Evolutionary conservation across 345 rosid genomes (phyloP).

Genomic region (Arabidopsis arenosa): DNA sequence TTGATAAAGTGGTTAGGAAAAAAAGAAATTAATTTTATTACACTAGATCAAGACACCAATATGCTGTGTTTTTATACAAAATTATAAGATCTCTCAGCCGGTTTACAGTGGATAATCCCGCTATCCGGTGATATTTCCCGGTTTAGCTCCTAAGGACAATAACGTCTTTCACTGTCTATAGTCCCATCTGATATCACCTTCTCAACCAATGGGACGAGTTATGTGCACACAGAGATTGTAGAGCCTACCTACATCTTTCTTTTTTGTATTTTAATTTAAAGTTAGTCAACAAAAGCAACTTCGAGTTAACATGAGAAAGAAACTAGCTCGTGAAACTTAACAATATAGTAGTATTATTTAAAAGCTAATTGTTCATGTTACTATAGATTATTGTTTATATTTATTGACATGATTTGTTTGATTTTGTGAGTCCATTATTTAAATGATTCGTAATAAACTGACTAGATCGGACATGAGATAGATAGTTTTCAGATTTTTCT

Average conservation of each 20-base stretch:
- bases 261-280: neutral
- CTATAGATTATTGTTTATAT: neutral
- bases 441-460: no score
- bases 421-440: no score
- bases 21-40: no score
- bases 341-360: neutral
- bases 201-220: constrained; percentile 30
- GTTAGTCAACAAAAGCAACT: constrained; percentile 40
- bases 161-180: neutral
- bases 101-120: neutral
- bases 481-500: no score
- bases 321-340: constrained; percentile 27
- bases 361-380: constrained; percentile 9
- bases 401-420: neutral
- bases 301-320: constrained; percentile 28
- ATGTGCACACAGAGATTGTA: constrained; percentile 3
- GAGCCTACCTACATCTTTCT: neutral
- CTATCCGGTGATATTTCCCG: neutral
- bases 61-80: neutral
- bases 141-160: constrained; percentile 9
- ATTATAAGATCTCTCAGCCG: neutral
- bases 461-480: no score
- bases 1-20: neutral
- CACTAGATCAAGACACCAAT: neutral
- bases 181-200: neutral